phyloP scores from a whole-genome alignment of 257 asterid species.

The Solanum medicagineum region DNA sequence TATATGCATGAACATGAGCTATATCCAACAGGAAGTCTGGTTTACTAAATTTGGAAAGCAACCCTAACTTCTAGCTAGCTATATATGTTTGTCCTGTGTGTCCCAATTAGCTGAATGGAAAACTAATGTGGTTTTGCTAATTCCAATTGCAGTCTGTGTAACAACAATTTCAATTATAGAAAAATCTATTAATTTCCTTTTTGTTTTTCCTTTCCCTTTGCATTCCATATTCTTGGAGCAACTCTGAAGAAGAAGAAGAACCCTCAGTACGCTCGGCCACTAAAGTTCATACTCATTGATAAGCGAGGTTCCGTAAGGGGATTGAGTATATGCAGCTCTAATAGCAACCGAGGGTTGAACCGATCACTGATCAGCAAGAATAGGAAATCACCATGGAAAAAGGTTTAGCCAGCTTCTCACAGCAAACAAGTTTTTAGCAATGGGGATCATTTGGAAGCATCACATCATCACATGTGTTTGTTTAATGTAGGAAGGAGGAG shows the following conservation, averaged over 20 bases:
- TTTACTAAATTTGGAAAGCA: conserved; percentile 8
- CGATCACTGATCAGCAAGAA: too few relatives aligned
- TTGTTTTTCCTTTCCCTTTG: too few relatives aligned
- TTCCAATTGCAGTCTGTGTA: neutral
- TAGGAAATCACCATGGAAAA: too few relatives aligned
- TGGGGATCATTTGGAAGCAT: neutral
- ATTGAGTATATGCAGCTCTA: too few relatives aligned
- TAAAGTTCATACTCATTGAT: too few relatives aligned
- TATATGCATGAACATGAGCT: neutral
- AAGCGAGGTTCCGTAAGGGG: too few relatives aligned
- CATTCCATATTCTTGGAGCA: too few relatives aligned
- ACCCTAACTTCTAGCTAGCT: conserved; percentile 2
- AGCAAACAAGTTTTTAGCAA: neutral
- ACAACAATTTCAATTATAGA: neutral
- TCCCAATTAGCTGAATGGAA: neutral
- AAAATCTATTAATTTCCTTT: too few relatives aligned
- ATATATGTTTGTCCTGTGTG: neutral
- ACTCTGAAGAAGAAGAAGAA: too few relatives aligned
- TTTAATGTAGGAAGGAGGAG: neutral
- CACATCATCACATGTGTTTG: neutral
- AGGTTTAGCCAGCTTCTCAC: neutral
- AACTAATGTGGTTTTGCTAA: neutral
- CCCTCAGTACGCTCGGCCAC: too few relatives aligned
- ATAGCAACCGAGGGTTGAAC: too few relatives aligned
- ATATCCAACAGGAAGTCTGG: conserved; percentile 13